Percentiles rank a stretch among this genome's conserved stretches.
Evolutionary conservation across 2,329 filamentous ascomycete genomes (phyloP).

Genomic region (Massarina eburnea): DNA sequence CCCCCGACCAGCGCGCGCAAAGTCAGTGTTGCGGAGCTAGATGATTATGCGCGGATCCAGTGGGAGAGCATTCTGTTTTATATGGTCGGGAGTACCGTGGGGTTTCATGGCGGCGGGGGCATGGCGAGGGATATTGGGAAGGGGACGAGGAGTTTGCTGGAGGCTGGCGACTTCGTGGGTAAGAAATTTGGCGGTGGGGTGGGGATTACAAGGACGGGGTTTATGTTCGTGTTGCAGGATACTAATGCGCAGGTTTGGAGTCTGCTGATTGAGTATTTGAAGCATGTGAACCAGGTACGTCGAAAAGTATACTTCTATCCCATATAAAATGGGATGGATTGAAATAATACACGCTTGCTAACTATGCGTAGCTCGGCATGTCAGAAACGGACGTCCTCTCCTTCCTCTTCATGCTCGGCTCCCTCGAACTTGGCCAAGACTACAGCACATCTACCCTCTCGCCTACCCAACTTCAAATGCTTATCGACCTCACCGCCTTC

Average conservation of each 20-base stretch:
- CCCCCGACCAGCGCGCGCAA: conserved; percentile 62
- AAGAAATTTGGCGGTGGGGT: conserved; percentile 59
- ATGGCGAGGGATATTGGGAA: conserved; percentile 51
- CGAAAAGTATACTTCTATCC: not conserved
- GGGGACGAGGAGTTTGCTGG: conserved; percentile 79
- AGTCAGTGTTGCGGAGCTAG: conserved; percentile 72
- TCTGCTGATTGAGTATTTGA: conserved; percentile 87
- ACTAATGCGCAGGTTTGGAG: conserved; percentile 98
- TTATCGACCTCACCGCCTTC: conserved; percentile 88
- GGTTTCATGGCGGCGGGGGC: conserved; percentile 39
- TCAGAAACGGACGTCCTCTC: conserved; percentile 92
- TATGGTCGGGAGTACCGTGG: conserved; percentile 77
- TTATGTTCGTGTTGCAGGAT: conserved; percentile 92
- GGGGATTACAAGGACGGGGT: conserved; percentile 87
- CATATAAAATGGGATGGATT: not conserved
- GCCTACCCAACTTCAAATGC: conserved; percentile 79
- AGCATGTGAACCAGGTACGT: conserved; percentile 68
- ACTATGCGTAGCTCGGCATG: conserved; percentile 61
- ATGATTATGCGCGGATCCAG: conserved; percentile 81
- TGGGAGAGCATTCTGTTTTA: conserved; percentile 98
- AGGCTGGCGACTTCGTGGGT: conserved; percentile 74
- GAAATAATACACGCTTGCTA: no score
- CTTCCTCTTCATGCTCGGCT: conserved; percentile 94
- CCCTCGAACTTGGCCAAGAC: conserved; percentile 84
- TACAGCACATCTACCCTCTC: conserved; percentile 87